Evolutionary conservation across 192 early-diverging fungal genomes (phyloP), one percentile per base, ranked within the genome.

Genomic region (Chytriomyces sp.): DNA sequence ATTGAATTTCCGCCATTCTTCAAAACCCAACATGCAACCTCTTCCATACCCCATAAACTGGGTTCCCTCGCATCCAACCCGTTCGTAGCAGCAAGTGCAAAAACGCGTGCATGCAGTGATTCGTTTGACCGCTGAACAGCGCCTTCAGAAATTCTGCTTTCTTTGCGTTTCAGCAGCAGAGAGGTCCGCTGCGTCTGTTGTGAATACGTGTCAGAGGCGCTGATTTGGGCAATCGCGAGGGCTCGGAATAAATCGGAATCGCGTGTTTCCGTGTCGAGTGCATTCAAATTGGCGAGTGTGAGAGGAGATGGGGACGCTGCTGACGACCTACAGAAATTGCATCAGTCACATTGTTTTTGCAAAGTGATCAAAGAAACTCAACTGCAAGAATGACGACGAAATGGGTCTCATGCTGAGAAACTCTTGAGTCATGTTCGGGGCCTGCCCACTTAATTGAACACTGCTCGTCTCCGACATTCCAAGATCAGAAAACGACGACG

Each of bases 211-310:
- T 57, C 53, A 3, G 53, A 57, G 3, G 53, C 53, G 53, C 20
- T 57, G 53, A 57, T 57, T 57, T 57, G 53, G 13, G 53, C 53
- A 13, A 57, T 57, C 16, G 53, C 53, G 53, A 57, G 53, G 53
- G 53, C 53, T 13, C 53, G 53, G 2, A 57, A 57, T 13, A 57
- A 20, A 20, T 57, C 53, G 16, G 53, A 57, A 20, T 57, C 53
- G 13, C 20, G 13, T 0, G 35, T 35, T 57, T 57, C 53, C 16
- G 53, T 20, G 53, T 57, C 53, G 20, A 57, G 53, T 13, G 53
- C 53, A 5, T 57, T 57, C 16, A 57, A 20, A 20, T 57, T 57
- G 3, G 53, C 53, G 53, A 57, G 53, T 57, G 53, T 57, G 53
- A 57, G 53, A 2, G 53, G 53, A 0, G 53, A n/a, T 57, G 53